Conservation (phyloP, 495 filamentous ascomycete species). For the Lophiostoma macrostomum region DNA sequence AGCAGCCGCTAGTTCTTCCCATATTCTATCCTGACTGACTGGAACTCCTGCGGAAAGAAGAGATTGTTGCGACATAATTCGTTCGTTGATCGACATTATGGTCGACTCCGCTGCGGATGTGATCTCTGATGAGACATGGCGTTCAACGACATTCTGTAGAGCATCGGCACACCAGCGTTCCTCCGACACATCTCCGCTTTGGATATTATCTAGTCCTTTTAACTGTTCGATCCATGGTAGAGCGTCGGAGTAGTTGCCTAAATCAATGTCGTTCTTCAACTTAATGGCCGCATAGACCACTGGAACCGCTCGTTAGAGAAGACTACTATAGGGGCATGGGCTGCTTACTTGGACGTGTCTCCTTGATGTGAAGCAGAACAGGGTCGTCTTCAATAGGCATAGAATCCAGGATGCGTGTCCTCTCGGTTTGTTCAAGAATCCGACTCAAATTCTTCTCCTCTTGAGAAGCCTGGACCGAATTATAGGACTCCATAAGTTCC, state of each 20-base stretch:
- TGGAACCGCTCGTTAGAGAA: neutral
- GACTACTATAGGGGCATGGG: no score
- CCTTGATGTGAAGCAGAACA: slow-evolving; percentile 20
- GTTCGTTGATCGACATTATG: slow-evolving; percentile 29
- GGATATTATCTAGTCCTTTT: slow-evolving; percentile 13
- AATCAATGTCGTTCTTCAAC: slow-evolving; percentile 12
- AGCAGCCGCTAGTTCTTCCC: slow-evolving; percentile 20
- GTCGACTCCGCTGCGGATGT: no score
- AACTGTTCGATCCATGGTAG: slow-evolving; percentile 3
- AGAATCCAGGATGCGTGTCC: no score
- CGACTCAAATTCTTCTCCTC: no score
- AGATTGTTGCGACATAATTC: slow-evolving; percentile 30
- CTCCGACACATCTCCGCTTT: no score
- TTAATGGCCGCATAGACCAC: slow-evolving; percentile 22
- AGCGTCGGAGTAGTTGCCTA: slow-evolving; percentile 2
- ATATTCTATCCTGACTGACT: slow-evolving; percentile 11
- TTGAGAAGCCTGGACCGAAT: no score
- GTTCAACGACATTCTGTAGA: slow-evolving; percentile 6
- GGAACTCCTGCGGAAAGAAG: slow-evolving; percentile 5
- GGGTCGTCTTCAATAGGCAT: no score
- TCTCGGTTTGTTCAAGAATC: no score
- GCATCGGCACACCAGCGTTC: no score
- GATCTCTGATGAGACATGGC: no score
- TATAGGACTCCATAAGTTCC: no score
- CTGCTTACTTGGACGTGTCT: slow-evolving; percentile 18